Evolutionary conservation across 2,329 filamentous ascomycete genomes (phyloP), one percentile per base, ranked within the genome.

Genomic region (Ustulina deusta): DNA sequence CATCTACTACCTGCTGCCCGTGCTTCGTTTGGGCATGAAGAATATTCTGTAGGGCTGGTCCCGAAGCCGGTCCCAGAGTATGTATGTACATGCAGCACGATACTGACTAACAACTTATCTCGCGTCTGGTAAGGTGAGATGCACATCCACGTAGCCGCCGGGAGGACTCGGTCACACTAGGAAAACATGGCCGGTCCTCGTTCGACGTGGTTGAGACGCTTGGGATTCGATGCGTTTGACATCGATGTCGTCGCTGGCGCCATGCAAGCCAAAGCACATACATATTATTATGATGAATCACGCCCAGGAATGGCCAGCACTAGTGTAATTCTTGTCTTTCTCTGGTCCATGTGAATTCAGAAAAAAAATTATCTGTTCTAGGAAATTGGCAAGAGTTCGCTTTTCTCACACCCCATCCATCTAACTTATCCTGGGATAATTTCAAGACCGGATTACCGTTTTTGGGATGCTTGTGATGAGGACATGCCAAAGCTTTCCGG

Each of bases 111-210:
- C 54, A 56, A 49, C 40, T 60, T 48, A 48, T 60, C 29, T 60
- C 34, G 57, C 57, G 20, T 60, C 27, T 68, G 65, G 57, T 60
- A 68, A 68, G 57, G 62, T 65, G 56, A 65, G 57, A 46, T 61
- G 61, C 65, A 46, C 65, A 64, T 68, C 57, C 65, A 68, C 65
- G 65, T 68, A 68, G 65, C 65, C 61, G 65, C 65, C 65, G 61
- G 65, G 56, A 64, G 9, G 55, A 63, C 27, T 60, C 40, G 49
- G 27, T 15, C 52, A 56, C n/a, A 36, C 56, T 57, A 57, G 49
- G 63, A 51, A 51, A 25, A 27, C 15, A 58, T 6, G 49, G n/a
- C 17, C 49, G 17, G 29, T 32, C 34, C 36, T 52, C 11, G 38
- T 36, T 60, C 49, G 40, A 61, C 44, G 51, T 46, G n/a, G 61